phyloP scores from a whole-genome alignment of 305 asterid species.

The Withania somnifera region DNA sequence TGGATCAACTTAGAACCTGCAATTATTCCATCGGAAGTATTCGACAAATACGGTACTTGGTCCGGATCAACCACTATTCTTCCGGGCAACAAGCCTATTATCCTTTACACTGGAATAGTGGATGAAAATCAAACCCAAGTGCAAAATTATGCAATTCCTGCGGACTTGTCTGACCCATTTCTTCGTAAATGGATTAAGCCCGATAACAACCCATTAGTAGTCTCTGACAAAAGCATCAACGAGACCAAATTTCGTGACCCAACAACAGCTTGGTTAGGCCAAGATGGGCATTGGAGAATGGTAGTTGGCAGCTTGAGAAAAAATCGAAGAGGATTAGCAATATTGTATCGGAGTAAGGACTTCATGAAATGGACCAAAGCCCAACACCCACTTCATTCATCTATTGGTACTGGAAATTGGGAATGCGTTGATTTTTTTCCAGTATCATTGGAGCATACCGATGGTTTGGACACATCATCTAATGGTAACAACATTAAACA shows the following conservation, averaged over 20 bases:
- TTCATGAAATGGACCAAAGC: slow-evolving; percentile 16
- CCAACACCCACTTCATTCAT: slow-evolving; percentile 12
- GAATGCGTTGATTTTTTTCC: slow-evolving; percentile 25
- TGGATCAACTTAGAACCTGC: slow-evolving; percentile 15
- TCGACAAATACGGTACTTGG: slow-evolving; percentile 21
- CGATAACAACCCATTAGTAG: slow-evolving; percentile 10
- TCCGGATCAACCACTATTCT: slow-evolving; percentile 19
- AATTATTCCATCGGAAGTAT: slow-evolving; percentile 14
- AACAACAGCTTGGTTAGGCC: slow-evolving; percentile 19
- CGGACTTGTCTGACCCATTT: slow-evolving; percentile 2
- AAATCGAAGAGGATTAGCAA: background rate
- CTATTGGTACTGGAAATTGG: slow-evolving; percentile 6
- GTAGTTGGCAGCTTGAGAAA: slow-evolving; percentile 3
- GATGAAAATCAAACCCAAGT: slow-evolving; percentile 13
- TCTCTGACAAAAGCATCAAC: background rate
- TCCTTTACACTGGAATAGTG: slow-evolving; percentile 17
- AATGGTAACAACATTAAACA: slow-evolving; percentile 6
- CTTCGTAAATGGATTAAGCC: slow-evolving; percentile 18
- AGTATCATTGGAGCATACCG: background rate
- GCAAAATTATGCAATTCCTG: slow-evolving; percentile 16
- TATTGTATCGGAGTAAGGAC: slow-evolving; percentile 13
- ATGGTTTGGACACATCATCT: slow-evolving; percentile 12
- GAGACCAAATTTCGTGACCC: slow-evolving; percentile 22
- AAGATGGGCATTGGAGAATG: slow-evolving; percentile 16
- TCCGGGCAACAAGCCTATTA: slow-evolving; percentile 14